Base-by-base conservation (phyloP, 345 rosid genomes). In the Microcos paniculata region DNA sequence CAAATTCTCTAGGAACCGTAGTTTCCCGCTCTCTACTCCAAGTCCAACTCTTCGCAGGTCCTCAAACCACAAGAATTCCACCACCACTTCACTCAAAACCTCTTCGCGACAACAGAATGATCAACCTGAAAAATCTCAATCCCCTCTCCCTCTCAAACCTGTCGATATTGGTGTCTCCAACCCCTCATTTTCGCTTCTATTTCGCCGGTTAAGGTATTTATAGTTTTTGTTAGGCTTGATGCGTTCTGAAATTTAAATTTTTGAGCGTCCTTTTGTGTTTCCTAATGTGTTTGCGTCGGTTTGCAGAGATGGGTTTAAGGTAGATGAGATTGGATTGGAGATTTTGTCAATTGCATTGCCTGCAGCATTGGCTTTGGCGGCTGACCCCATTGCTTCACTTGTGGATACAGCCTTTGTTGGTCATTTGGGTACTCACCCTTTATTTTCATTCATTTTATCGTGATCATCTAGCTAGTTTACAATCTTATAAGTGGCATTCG, bases 341-440 rank as follows among this genome's bases (percentile, higher is more conserved):
- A 89, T 95, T 63, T 71, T 89, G 80, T 93, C 96, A 12, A 91
- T 95, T 49, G 99, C 99, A 6, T 79, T 91, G 77, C 99, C 99
- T 3, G 99, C 99, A 26, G 97, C 96, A 11, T 80, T 95, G 84
- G 97, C 98, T 82, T 82, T 95, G 72, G 94, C 98, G 15, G 98
- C 98, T 79, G 99, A 95, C 65, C 99, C 99, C 16, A 83, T 91
- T 15, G 52, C 96, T 15, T 91, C 96, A 0, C 89, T 95, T 52
- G 92, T 93, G 24, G 98, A 95, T 79, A 90, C 98, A 1, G 97
- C 94, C 1, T 93, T 88, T 76, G 90, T 93, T 75, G 99, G 99
- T 45, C 99, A 88, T 82, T 65, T 93, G 43, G 99, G 98, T 92
- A 81, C n/a, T 49, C 67, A 11, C 24, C 19, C 42, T 46, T 10